A percentile compares a stretch with the other conserved stretches of the same genome.
Conservation (phyloP, 371 early-diverging fungal genomes). For the Nematocida displodere region DNA sequence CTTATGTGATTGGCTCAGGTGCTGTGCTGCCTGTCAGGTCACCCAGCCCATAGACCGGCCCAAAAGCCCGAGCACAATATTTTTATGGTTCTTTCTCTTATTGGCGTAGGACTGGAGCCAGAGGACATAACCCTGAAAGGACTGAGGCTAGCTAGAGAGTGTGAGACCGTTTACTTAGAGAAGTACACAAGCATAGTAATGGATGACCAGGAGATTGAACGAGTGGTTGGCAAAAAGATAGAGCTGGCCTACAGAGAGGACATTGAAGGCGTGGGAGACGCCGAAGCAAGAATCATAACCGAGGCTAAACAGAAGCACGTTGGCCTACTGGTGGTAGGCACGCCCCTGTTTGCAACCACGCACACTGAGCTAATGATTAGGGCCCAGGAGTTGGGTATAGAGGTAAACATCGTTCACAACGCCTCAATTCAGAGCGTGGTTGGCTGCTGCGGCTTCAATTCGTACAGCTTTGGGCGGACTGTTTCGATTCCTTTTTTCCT, state of each 20-base stretch:
- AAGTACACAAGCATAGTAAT: conserved; percentile 91
- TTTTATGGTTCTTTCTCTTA: conserved; percentile 74
- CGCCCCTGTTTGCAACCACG: conserved; percentile 91
- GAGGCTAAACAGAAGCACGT: conserved; percentile 79
- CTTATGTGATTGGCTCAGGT: no score
- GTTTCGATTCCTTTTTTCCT: conserved; percentile 95
- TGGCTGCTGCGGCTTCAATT: conserved; percentile 89
- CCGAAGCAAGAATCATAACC: conserved; percentile 70
- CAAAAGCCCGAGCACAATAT: no score
- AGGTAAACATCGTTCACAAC: conserved; percentile 84
- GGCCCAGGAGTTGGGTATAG: conserved; percentile 76
- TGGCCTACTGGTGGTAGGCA: conserved; percentile 92
- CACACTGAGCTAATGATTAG: conserved; percentile 91
- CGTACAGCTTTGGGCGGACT: conserved; percentile 94
- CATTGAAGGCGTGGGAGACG: conserved; percentile 79
- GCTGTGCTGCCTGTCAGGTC: no score
- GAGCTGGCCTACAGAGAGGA: conserved; percentile 83
- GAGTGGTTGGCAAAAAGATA: conserved; percentile 75
- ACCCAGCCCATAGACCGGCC: no score
- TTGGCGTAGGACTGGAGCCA: conserved; percentile 91
- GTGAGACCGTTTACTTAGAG: conserved; percentile 86
- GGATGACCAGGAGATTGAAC: conserved; percentile 68
- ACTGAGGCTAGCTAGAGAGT: conserved; percentile 76
- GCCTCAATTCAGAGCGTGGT: conserved; percentile 96
- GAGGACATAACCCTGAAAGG: conserved; percentile 67